A percentile compares a stretch with the other conserved stretches of the same genome.
These are phyloP conservation scores for Trichophyton mentagrophytes DNA, from an alignment of 2,329 filamentous ascomycete genomes.

Conservation along the genomic window DNA sequence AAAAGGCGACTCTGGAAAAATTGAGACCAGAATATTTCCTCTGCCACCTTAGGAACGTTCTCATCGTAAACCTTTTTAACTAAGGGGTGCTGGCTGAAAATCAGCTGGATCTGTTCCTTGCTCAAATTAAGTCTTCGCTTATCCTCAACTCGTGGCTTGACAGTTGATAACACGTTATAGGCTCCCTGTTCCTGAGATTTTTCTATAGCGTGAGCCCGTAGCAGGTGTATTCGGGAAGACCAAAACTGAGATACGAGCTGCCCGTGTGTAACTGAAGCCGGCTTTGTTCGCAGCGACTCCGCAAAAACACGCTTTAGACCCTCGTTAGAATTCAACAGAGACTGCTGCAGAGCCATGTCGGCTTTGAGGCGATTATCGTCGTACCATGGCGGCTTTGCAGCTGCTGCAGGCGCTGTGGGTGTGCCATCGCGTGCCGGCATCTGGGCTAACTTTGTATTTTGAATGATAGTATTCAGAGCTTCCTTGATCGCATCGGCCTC, in stretches of 20 bases:
- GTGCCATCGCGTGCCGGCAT: constrained; percentile 31
- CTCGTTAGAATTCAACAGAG: constrained; percentile 68
- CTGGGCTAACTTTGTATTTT: constrained; percentile 44
- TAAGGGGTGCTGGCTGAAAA: constrained; percentile 84
- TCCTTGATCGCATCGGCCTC: constrained; percentile 83
- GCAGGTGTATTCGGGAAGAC: constrained; percentile 72
- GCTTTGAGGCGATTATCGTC: constrained; percentile 65
- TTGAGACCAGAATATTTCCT: constrained; percentile 77
- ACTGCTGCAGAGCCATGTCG: constrained; percentile 75
- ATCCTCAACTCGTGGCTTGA: constrained; percentile 67
- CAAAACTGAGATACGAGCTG: constrained; percentile 91
- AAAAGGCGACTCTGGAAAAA: constrained; percentile 88
- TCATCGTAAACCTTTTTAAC: constrained; percentile 87
- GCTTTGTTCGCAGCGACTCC: constrained; percentile 70
- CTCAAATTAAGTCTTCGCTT: constrained; percentile 71
- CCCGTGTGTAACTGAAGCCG: constrained; percentile 63
- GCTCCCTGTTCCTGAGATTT: constrained; percentile 72
- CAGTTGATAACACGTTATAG: constrained; percentile 84
- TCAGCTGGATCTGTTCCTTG: constrained; percentile 82
- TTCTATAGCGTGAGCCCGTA: constrained; percentile 85
- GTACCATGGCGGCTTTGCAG: constrained; percentile 60
- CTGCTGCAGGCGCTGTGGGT: constrained; percentile 65
- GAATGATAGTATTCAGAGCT: constrained; percentile 63
- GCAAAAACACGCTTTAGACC: constrained; percentile 71
- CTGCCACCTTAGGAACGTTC: constrained; percentile 68